phyloP scores from a whole-genome alignment of 768 basidiomycete species.

The Lenzites betulinus region DNA sequence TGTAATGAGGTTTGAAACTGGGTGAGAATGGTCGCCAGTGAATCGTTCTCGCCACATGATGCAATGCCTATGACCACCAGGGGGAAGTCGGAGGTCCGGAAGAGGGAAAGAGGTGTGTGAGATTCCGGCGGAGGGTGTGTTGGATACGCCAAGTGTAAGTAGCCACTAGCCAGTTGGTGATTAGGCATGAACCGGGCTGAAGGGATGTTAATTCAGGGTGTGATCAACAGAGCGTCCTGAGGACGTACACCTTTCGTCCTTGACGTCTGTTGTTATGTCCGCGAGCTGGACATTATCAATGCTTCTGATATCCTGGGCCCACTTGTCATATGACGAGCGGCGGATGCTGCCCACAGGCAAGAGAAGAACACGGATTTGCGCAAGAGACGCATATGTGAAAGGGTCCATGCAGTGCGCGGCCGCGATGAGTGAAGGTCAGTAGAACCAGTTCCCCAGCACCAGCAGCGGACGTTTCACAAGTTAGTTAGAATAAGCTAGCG shows the following conservation, averaged over 20 bases:
- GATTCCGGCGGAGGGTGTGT: constrained; percentile 73
- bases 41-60: constrained; percentile 58
- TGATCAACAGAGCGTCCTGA: neutral
- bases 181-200: constrained; percentile 83
- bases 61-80: constrained; percentile 89
- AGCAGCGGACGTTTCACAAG: neutral
- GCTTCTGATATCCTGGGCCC: constrained; percentile 70
- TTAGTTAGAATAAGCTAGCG: too few relatives aligned
- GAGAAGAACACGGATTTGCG: constrained; percentile 82
- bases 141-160: constrained; percentile 78
- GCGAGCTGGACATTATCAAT: constrained; percentile 75
- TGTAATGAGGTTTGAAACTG: constrained; percentile 68
- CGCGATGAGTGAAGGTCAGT: neutral
- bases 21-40: constrained; percentile 53
- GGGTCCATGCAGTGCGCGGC: constrained; percentile 54
- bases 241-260: constrained; percentile 71
- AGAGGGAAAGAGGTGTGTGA: constrained; percentile 66
- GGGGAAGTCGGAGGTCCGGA: constrained; percentile 81
- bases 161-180: constrained; percentile 64
- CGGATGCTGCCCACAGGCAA: constrained; percentile 83
- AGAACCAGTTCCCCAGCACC: neutral
- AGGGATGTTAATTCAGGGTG: constrained; percentile 10
- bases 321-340: constrained; percentile 67
- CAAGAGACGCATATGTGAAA: constrained; percentile 77
- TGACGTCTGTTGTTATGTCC: constrained; percentile 79